phyloP scores from a whole-genome alignment of 2,329 filamentous ascomycete species.

The Hypocreales sp. region DNA sequence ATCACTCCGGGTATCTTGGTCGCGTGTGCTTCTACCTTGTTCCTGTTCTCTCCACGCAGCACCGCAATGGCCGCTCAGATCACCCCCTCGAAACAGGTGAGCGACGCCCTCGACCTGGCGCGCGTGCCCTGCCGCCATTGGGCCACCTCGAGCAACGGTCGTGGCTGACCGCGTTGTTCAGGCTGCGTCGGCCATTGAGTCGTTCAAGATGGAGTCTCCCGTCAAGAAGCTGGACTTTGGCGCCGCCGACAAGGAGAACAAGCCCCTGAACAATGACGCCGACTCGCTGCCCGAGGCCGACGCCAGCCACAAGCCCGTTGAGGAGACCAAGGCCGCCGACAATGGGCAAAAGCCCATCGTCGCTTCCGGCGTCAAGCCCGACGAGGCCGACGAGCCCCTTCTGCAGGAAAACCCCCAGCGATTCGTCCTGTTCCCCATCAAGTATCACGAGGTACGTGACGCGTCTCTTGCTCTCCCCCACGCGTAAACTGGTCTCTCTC shows the following conservation, averaged over 20 bases:
- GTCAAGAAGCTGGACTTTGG: slow-evolving; percentile 79
- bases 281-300: slow-evolving; percentile 42
- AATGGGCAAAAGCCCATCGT: slow-evolving; percentile 21
- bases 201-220: slow-evolving; percentile 84
- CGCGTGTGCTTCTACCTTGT: too few species aligned
- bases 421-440: slow-evolving; percentile 97
- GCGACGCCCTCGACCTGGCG: too few species aligned
- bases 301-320: slow-evolving; percentile 42
- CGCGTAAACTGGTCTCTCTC: slow-evolving; percentile 52
- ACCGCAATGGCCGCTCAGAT: slow-evolving; percentile 60
- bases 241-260: slow-evolving; percentile 68
- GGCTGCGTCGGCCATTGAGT: slow-evolving; percentile 76
- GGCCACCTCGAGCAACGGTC: not conserved
- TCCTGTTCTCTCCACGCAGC: slow-evolving; percentile 6
- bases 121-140: not conserved
- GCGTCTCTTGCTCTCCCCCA: slow-evolving; percentile 33
- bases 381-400: slow-evolving; percentile 75
- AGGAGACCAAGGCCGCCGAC: slow-evolving; percentile 20
- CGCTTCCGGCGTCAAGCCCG: slow-evolving; percentile 40
- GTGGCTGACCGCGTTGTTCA: slow-evolving; percentile 27
- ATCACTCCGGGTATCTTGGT: too few species aligned
- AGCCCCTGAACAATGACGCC: slow-evolving; percentile 33
- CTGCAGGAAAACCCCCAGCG: slow-evolving; percentile 90
- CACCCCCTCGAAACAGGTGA: slow-evolving; percentile 43
- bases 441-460: slow-evolving; percentile 89